Percentiles rank a stretch among this genome's conserved stretches.
phyloP scores from a whole-genome alignment of 768 basidiomycete species.

The Lepiota brunneoincarnata region DNA sequence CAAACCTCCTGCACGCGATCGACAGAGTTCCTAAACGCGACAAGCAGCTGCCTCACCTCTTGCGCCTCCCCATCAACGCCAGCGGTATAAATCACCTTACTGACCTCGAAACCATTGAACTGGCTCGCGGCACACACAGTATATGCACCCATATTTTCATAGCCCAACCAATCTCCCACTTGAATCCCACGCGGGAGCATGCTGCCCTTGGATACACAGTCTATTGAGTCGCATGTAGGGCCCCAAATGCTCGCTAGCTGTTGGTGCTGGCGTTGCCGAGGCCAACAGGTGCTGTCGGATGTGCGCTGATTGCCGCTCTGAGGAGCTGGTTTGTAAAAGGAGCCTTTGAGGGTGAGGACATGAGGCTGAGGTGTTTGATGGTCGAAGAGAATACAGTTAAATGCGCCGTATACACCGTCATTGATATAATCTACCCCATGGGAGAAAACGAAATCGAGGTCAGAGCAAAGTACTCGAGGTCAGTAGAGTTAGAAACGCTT shows the following conservation, averaged over 20 bases:
- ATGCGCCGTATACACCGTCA: conserved; percentile 96
- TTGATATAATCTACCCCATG: conserved; percentile 86
- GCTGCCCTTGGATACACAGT: conserved; percentile 74
- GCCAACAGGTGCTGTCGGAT: too few species aligned
- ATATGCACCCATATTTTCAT: conserved; percentile 98
- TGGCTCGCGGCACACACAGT: conserved; percentile 96
- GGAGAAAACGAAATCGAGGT: conserved; percentile 16
- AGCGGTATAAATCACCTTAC: conserved; percentile 76
- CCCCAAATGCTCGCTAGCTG: conserved; percentile 85
- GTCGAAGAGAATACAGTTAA: conserved; percentile 97
- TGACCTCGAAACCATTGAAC: conserved; percentile 89
- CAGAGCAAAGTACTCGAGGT: not conserved
- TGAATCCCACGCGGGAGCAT: conserved; percentile 65
- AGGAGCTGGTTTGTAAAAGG: conserved; percentile 50
- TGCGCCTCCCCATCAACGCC: conserved; percentile 46
- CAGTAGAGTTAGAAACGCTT: conserved; percentile 28
- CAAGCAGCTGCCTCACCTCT: conserved; percentile 53
- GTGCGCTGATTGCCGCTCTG: not conserved
- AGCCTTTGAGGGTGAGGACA: conserved; percentile 68
- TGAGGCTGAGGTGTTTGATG: conserved; percentile 80
- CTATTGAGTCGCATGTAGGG: conserved; percentile 97
- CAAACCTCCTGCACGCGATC: too few species aligned
- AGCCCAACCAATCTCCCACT: conserved; percentile 98
- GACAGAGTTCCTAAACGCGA: conserved; percentile 29
- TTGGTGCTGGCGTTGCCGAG: conserved; percentile 21